Conservation (phyloP, 129 eudicot genomes). For the Saussurea involucrata region DNA sequence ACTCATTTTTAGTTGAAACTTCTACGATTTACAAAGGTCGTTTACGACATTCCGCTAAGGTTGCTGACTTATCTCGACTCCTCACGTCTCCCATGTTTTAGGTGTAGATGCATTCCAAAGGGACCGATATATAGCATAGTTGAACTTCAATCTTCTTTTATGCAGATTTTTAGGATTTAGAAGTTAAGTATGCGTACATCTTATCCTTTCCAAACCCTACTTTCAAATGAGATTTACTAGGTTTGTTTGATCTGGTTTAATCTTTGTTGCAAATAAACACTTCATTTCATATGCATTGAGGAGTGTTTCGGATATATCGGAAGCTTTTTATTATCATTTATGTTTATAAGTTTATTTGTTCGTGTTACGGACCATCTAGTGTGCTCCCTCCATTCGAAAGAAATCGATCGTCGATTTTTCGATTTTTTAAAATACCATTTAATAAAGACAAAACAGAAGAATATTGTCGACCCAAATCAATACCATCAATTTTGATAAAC, state of each 20-base stretch:
- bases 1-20: too few species aligned
- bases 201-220: neutral
- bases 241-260: neutral
- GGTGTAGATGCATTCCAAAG: constrained; percentile 35
- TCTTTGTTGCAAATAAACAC: neutral
- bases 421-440: too few species aligned
- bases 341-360: too few species aligned
- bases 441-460: neutral
- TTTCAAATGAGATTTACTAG: neutral
- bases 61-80: constrained; percentile 27
- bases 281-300: too few species aligned
- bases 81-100: constrained; percentile 36
- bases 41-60: constrained; percentile 8
- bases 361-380: too few species aligned
- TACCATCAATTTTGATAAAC: neutral
- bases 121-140: constrained; percentile 15
- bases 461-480: too few species aligned
- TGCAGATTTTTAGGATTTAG: constrained; percentile 44
- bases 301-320: too few species aligned
- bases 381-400: neutral
- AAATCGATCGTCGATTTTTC: too few species aligned
- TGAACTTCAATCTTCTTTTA: constrained; percentile 49
- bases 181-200: neutral
- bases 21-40: too few species aligned
- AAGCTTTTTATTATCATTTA: too few species aligned